Base-by-base conservation (phyloP, 371 early-diverging fungal species). In the Syncephalastrum sp. region DNA sequence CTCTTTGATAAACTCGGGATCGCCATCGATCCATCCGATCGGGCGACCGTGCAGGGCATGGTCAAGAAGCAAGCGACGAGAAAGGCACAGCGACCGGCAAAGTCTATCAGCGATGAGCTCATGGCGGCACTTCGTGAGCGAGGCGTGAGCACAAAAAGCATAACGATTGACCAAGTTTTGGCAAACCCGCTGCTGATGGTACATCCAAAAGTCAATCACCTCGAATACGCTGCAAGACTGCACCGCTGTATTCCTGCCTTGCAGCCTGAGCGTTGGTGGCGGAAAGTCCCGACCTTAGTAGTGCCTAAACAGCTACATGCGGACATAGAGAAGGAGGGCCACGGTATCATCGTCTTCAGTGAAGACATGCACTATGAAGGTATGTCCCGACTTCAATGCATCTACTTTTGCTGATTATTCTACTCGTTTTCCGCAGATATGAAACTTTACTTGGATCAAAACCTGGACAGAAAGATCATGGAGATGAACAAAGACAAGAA, bases 241-340 rank as follows among this genome's bases (percentile, higher is more conserved):
- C 42, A 60, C 33, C 17, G 14, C 4, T 64, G 61, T 48, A 44
- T 77, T 17, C 65, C 70, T 15, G 47, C 67, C 8, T 57, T 77
- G 19, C 45, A 65, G n/a, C 74, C 77, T 5, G 49, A 67, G 8
- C 56, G 16, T 14, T 77, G 77, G 77, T 74, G 74, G 74, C 61
- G 65, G 16, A 73, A 64, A 48, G 41, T 74, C 23, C 74, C 74
- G 1, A n/a, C 63, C 2, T 25, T 77, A 38, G 17, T 71, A 1
- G 49, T 77, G 17, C 54, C 70, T 17, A 21, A 61, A 19, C 5
- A 42, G 4, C 46, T 23, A 17, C 44, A 55, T 13, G n/a, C 42
- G 8, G 49, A n/a, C 42, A 42, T 50, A 5, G 47, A 46, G 44
- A 57, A 57, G 13, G 12, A 42, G n/a, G 52, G 53, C 3, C 49